phyloP scores from a whole-genome alignment of 768 basidiomycete genomes.

The Lentinula sp. region DNA sequence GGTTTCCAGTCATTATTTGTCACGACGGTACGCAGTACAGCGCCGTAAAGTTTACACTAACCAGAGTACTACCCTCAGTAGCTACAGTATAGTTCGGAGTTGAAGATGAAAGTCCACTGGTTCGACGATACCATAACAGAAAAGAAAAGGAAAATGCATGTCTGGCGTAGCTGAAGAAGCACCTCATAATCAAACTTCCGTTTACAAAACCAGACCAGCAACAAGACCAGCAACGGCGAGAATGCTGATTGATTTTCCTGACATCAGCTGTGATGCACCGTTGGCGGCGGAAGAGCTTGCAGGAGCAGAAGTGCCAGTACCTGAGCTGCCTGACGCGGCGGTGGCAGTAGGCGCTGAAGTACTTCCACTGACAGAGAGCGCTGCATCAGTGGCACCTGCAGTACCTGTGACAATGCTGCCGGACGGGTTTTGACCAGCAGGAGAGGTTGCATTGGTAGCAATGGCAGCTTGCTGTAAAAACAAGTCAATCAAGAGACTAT shows the following conservation, averaged over 20 bases:
- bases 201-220: conserved; percentile 4
- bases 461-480: conserved; percentile 4
- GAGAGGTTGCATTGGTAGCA: conserved; percentile 16
- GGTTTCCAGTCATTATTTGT: conserved; percentile 2
- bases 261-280: conserved; percentile 1
- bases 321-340: conserved; percentile 13
- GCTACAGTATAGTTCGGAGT: not conserved
- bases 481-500: not conserved
- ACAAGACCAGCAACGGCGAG: conserved; percentile 5
- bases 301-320: conserved; percentile 12
- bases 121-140: not conserved
- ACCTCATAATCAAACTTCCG: not conserved
- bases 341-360: conserved; percentile 10
- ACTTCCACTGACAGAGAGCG: conserved; percentile 9
- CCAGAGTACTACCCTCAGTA: conserved; percentile 2
- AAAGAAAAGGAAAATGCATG: not conserved
- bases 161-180: not conserved
- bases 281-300: conserved; percentile 9
- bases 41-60: conserved; percentile 1
- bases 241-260: conserved; percentile 1
- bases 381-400: conserved; percentile 3
- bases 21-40: conserved; percentile 3
- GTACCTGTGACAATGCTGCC: conserved; percentile 7
- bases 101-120: not conserved
- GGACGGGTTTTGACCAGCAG: conserved; percentile 2